Base-by-base conservation (phyloP, 768 basidiomycete species). In the Hydnum rufescens region DNA sequence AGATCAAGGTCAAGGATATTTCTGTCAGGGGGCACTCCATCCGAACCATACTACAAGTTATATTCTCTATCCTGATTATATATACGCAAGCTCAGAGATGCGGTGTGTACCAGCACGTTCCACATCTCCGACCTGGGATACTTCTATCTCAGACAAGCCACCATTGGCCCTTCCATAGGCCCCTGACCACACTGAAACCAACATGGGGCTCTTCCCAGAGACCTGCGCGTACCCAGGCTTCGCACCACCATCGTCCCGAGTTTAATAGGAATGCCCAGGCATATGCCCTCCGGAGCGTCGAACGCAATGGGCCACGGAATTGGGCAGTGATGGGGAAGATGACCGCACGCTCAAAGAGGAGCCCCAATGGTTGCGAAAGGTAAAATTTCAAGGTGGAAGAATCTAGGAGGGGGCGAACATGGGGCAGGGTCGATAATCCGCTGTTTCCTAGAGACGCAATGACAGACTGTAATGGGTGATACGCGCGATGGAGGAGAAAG, bases 311-410 rank as follows among this genome's bases (percentile, higher is more conserved):
- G 4, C 19, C 23, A 5, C 6, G 18, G 19, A 43, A 31, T 23
- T 43, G 29, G 8, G 23, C 29, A 3, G 54, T 32, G 8, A 56
- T 16, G 13, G 54, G 54, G n/a, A 49, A 26, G 32, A 56, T 16
- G n/a, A 56, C 19, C 3, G 46, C 25, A 23, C 26, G 32, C 36
- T 56, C 55, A 47, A 56, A 4, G 26, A 50, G 16, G 4, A 56
- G 39, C 13, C 54, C 55, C 1, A 55, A 18, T 26, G 55, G 55
- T 31, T 56, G 55, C 13, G 54, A 32, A 2, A 53, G 25, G 48
- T 54, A 56, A 53, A 56, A 56, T 26, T 49, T 49, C 29, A 56
- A 30, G 16, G 55, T 56, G 32, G 42, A 36, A 34, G 31, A 23
- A 34, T 56, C 49, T 8, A 56, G 26, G 32, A 56, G 26, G 36